A percentile compares a stretch with the other conserved stretches of the same genome.
Evolutionary conservation across 306 rosid genomes (phyloP).

Genomic region (Arachis hypogaea): DNA sequence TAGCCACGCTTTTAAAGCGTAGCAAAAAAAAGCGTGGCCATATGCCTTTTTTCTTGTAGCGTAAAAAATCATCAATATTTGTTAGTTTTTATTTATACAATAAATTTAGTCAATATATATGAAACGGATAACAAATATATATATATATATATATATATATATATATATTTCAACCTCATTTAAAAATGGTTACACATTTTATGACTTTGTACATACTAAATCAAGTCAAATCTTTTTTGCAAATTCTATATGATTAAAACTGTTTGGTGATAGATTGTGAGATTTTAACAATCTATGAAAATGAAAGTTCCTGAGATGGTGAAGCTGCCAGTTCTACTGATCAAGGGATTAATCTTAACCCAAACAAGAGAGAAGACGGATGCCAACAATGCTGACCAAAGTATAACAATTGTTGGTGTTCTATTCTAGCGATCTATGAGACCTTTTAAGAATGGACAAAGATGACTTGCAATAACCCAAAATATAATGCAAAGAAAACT

Average conservation of each 20-base stretch:
- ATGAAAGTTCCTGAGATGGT: slow-evolving; percentile 61
- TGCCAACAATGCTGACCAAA: slow-evolving; percentile 93
- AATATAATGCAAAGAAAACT: slow-evolving; percentile 76
- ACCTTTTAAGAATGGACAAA: slow-evolving; percentile 96
- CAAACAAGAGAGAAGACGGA: slow-evolving; percentile 94
- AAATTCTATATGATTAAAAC: slow-evolving; percentile 34
- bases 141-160: too few species aligned
- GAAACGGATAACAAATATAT: too few species aligned
- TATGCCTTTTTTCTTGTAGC: too few species aligned
- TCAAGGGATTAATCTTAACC: slow-evolving; percentile 91
- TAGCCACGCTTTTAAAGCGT: too few species aligned
- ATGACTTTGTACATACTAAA: slow-evolving; percentile 20
- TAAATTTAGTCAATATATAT: too few species aligned
- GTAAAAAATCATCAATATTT: too few species aligned
- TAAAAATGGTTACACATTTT: slow-evolving; percentile 34
- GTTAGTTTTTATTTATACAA: too few species aligned
- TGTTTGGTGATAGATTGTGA: slow-evolving; percentile 19
- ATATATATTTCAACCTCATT: slow-evolving; percentile 17
- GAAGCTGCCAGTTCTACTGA: slow-evolving; percentile 61
- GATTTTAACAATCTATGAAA: slow-evolving; percentile 77
- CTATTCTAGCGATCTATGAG: slow-evolving; percentile 97
- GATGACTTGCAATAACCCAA: slow-evolving; percentile 84
- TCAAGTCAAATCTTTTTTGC: slow-evolving; percentile 13
- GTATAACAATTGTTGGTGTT: slow-evolving; percentile 90
- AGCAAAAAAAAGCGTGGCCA: too few species aligned